phyloP scores from a whole-genome alignment of 1,284 basidiomycete species.

The Hemileia vastatrix region DNA sequence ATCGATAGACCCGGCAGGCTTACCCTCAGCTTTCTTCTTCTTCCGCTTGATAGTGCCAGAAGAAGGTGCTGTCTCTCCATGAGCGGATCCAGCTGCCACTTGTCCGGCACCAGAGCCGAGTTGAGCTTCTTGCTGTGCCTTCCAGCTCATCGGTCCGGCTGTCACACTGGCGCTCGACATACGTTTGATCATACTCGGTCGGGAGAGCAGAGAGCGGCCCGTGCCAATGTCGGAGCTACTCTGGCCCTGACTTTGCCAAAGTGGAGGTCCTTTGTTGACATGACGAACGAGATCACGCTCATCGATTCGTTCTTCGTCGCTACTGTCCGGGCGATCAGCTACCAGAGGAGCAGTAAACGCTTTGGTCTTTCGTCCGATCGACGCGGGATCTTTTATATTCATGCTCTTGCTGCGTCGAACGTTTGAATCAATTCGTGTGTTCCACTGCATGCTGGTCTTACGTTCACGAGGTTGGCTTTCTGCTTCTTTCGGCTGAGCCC shows the following conservation, averaged over 20 bases:
- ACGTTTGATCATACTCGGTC: not conserved
- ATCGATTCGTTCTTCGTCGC: no score
- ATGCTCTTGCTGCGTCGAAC: not conserved
- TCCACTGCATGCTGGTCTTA: constrained; percentile 20
- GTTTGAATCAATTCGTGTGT: constrained; percentile 28
- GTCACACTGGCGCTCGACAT: not conserved
- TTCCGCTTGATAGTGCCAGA: constrained; percentile 28
- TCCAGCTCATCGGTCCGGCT: constrained; percentile 32
- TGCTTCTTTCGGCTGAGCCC: constrained; percentile 14
- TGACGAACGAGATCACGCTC: constrained; percentile 34
- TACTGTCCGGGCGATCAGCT: constrained; percentile 35
- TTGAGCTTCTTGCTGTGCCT: constrained; percentile 28
- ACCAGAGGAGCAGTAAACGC: not conserved
- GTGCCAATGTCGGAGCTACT: constrained; percentile 29
- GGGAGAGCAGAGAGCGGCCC: not conserved
- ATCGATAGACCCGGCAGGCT: no score
- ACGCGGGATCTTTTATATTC: not conserved
- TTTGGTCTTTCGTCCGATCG: not conserved
- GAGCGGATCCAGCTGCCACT: constrained; percentile 26
- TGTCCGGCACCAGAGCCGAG: constrained; percentile 35
- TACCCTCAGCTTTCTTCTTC: no score
- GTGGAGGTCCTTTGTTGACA: constrained; percentile 32
- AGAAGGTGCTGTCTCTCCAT: constrained; percentile 24
- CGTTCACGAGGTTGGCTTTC: not conserved
- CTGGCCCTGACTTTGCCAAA: constrained; percentile 24